These are phyloP conservation scores for Paxillus involutus DNA, from an alignment of 768 basidiomycete genomes.

Conservation along the genomic window DNA sequence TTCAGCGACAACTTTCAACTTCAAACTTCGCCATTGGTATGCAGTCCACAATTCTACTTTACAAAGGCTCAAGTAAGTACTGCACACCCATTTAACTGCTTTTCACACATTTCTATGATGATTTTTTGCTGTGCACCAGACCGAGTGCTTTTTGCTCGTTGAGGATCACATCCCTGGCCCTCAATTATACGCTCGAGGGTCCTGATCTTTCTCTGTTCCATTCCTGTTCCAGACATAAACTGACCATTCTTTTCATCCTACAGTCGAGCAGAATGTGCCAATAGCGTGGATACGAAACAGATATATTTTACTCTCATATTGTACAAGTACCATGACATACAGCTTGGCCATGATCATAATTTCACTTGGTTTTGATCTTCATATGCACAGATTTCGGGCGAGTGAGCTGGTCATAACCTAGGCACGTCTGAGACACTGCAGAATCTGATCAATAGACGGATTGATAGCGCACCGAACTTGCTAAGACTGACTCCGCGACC, in stretches of 20 bases:
- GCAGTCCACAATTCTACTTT: too few relatives aligned
- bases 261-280: not conserved
- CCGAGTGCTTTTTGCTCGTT: slow-evolving; percentile 31
- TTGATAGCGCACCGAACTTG: slow-evolving; percentile 70
- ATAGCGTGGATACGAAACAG: not conserved
- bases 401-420: slow-evolving; percentile 86
- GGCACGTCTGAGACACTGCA: not conserved
- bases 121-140: slow-evolving; percentile 39
- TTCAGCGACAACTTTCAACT: too few relatives aligned
- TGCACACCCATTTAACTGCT: not conserved
- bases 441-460: not conserved
- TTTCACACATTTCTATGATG: slow-evolving; percentile 20
- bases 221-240: not conserved
- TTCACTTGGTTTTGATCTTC: slow-evolving; percentile 61
- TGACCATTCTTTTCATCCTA: not conserved
- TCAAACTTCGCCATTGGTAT: not conserved
- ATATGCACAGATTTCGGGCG: slow-evolving; percentile 79
- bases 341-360: not conserved
- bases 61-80: slow-evolving; percentile 3
- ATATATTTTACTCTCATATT: not conserved
- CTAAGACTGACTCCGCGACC: slow-evolving; percentile 90
- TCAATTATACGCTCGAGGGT: slow-evolving; percentile 35
- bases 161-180: slow-evolving; percentile 33
- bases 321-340: not conserved
- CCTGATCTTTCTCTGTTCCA: slow-evolving; percentile 19